Evolutionary conservation across 257 asterid species (phyloP).

Genomic region (Verbena officinalis): DNA sequence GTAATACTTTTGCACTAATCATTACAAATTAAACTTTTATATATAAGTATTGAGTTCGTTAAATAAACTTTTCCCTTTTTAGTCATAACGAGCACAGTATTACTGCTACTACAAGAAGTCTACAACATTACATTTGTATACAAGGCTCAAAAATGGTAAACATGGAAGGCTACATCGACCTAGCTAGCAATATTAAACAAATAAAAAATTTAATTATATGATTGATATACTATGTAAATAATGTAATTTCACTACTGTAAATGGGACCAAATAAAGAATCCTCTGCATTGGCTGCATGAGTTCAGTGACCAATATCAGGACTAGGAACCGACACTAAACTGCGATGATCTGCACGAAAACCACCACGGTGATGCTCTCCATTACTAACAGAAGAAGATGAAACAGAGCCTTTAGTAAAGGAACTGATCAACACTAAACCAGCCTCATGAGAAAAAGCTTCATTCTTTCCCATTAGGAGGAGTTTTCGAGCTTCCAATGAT

Average conservation of each 20-base stretch:
- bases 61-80: no score
- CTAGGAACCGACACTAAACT: constrained; percentile 24
- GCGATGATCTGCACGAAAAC: constrained; percentile 8
- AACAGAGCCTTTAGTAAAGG: constrained; percentile 2
- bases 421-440: constrained; percentile 1
- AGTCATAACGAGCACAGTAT: no score
- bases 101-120: no score
- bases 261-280: not conserved
- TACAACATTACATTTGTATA: no score
- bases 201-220: not conserved
- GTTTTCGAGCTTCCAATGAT: constrained; percentile 17
- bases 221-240: not conserved
- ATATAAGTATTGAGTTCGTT: no score
- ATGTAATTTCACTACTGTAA: not conserved
- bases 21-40: no score
- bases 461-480: not conserved
- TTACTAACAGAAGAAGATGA: constrained; percentile 20
- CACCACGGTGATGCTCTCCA: no score
- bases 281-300: not conserved
- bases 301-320: constrained; percentile 27
- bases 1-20: no score
- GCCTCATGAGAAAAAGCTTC: not conserved
- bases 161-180: not conserved
- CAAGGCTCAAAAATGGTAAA: not conserved
- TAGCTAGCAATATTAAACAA: not conserved